Evolutionary conservation across 2,329 filamentous ascomycete species (phyloP), one percentile per base, ranked within the genome.

Genomic region (Rutstroemia sp.): DNA sequence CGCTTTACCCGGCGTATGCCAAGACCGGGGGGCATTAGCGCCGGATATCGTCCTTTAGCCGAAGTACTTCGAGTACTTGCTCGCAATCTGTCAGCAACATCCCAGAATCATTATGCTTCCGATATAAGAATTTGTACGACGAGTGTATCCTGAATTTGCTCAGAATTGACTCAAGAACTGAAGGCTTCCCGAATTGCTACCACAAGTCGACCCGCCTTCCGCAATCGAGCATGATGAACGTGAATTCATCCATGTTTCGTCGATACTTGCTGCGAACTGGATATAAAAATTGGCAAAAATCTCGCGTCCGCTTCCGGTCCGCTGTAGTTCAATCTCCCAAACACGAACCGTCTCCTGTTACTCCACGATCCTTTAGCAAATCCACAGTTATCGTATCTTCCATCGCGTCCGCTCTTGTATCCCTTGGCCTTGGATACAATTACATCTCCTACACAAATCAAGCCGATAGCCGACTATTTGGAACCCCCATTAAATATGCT

Each of bases 401-500:
- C 23, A 17, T 56, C n/a, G 53, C 47, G 12, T 51, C 53, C 39
- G 49, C 54, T 34, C 19, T 42, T 21, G 10, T 16, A 14, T 39
- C 54, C n/a, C 4, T 57, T 6, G 37, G 49, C 12, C 17, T 53
- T 34, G 48, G 41, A 41, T 57, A 52, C 30, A 30, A 16, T 4
- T 53, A 41, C 25, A 14, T 48, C 10, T 47, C 23, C 9, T 53
- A 47, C 10, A n/a, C 23, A 53, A 44, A 9, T 25, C 16, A 9
- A 12, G 0, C 14, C 9, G 17, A 46, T 1, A 19, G 6, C 38
- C 44, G 34, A 3, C 3, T 14, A 1, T 57, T 53, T 30, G 42
- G 42, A 3, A 42, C 41, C 3, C 12, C 41, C 14, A 57, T 53
- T 17, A 52, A 57, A 30, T 57, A 57, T 48, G 54, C 54, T 41